Conservation (phyloP, 2,329 filamentous ascomycete genomes). For the Coniosporium tulheliwenetii region DNA sequence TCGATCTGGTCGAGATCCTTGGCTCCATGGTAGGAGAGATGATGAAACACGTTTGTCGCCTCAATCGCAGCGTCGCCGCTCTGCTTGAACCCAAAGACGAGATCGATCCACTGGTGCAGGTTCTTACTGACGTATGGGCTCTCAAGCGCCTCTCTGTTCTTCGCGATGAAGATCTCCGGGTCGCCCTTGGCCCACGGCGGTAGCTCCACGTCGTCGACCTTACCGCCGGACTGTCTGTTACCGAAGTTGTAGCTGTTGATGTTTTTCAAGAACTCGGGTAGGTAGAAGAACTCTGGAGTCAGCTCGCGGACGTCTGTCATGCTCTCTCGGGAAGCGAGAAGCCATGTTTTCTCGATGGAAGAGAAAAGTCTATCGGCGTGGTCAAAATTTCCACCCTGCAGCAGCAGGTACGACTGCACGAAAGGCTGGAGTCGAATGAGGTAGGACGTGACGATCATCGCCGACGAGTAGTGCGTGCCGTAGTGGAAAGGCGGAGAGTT, state of each 20-base stretch:
- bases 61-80: constrained; percentile 84
- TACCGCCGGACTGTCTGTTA: constrained; percentile 58
- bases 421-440: constrained; percentile 91
- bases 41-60: constrained; percentile 87
- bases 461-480: constrained; percentile 95
- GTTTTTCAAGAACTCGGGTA: constrained; percentile 90
- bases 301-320: constrained; percentile 91
- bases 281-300: constrained; percentile 92
- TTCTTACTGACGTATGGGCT: constrained; percentile 83
- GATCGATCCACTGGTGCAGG: constrained; percentile 87
- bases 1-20: constrained; percentile 84
- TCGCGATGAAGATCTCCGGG: constrained; percentile 85
- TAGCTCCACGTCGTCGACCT: constrained; percentile 74
- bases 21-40: constrained; percentile 86
- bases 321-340: constrained; percentile 73
- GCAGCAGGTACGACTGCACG: constrained; percentile 82
- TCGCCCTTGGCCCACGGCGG: constrained; percentile 96
- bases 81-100: constrained; percentile 90
- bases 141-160: constrained; percentile 89
- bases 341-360: constrained; percentile 81
- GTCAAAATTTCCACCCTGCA: constrained; percentile 93
- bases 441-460: constrained; percentile 97
- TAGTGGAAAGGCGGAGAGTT: constrained; percentile 78
- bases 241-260: constrained; percentile 93
- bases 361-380: constrained; percentile 93